Evolutionary conservation across 768 basidiomycete species (phyloP).

Genomic region (Mycena haematopus): DNA sequence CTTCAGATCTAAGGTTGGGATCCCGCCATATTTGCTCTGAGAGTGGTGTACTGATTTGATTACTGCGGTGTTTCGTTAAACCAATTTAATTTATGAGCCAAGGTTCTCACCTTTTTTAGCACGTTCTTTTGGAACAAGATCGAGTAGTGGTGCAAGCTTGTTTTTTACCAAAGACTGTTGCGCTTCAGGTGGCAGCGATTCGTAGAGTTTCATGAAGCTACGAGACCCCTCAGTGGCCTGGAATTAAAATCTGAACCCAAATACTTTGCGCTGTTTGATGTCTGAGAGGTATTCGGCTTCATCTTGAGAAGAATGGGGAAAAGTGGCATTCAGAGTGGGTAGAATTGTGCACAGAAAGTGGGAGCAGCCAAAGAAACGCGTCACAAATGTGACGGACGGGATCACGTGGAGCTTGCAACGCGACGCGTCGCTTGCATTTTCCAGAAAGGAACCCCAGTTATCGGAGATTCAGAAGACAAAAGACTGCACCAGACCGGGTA

Average conservation of each 20-base stretch:
- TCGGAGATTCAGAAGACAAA: too few species aligned
- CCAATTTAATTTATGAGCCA: not conserved
- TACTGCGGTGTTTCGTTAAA: constrained; percentile 30
- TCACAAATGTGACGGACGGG: too few species aligned
- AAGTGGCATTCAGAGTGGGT: too few species aligned
- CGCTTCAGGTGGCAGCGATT: constrained; percentile 58
- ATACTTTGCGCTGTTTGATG: constrained; percentile 16
- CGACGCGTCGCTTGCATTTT: too few species aligned
- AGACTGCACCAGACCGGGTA: too few species aligned
- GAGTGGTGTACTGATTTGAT: constrained; percentile 47
- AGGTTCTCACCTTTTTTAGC: constrained; percentile 41
- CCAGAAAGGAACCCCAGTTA: too few species aligned
- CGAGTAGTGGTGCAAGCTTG: constrained; percentile 56
- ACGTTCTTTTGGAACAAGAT: constrained; percentile 45
- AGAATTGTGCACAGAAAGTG: too few species aligned
- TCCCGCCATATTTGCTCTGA: constrained; percentile 43
- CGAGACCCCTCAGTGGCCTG: not conserved
- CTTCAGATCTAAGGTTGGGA: constrained; percentile 59
- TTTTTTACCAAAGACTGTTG: constrained; percentile 55
- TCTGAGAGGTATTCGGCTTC: constrained; percentile 9
- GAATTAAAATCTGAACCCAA: not conserved
- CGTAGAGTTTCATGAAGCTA: constrained; percentile 57
- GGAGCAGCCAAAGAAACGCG: too few species aligned
- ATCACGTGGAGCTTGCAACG: too few species aligned
- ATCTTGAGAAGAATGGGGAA: not conserved